phyloP scores from a whole-genome alignment of 305 asterid genomes.

The Solanum chacoense region DNA sequence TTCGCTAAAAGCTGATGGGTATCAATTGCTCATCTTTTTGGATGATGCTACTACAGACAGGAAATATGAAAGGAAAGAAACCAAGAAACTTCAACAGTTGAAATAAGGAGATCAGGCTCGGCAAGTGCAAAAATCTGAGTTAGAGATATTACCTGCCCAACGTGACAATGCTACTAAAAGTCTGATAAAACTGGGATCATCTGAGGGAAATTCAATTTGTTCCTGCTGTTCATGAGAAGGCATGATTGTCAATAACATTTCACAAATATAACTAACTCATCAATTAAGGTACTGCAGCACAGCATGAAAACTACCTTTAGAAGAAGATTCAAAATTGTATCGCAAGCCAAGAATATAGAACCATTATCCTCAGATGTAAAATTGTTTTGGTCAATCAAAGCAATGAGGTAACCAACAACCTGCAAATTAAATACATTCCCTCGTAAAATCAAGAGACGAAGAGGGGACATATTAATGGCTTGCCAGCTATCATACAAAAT shows the following conservation, averaged over 20 bases:
- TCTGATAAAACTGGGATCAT: conserved; percentile 33
- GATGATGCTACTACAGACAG: neutral
- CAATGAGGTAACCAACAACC: conserved; percentile 46
- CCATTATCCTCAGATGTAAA: conserved; percentile 26
- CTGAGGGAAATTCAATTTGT: conserved; percentile 22
- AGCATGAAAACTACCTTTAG: conserved; percentile 37
- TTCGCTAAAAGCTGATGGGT: neutral
- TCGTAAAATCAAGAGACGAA: neutral
- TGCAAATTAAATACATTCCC: conserved; percentile 21
- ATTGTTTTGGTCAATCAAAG: conserved; percentile 36
- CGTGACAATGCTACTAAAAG: conserved; percentile 53
- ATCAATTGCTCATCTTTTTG: neutral
- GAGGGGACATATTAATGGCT: neutral
- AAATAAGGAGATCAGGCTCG: neutral
- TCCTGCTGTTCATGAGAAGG: conserved; percentile 28
- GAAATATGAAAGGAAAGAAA: neutral
- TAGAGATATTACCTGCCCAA: conserved; percentile 50
- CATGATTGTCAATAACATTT: conserved; percentile 2
- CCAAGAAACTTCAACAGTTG: neutral
- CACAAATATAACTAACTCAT: conserved; percentile 3
- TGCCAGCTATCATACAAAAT: neutral
- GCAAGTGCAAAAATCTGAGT: conserved; percentile 2
- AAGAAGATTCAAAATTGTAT: conserved; percentile 70
- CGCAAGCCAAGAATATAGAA: conserved; percentile 72
- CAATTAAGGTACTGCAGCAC: neutral